A percentile compares a stretch with the other conserved stretches of the same genome.
Conservation (phyloP, 495 filamentous ascomycete genomes). For the Penicillium psychrofluorescens region DNA sequence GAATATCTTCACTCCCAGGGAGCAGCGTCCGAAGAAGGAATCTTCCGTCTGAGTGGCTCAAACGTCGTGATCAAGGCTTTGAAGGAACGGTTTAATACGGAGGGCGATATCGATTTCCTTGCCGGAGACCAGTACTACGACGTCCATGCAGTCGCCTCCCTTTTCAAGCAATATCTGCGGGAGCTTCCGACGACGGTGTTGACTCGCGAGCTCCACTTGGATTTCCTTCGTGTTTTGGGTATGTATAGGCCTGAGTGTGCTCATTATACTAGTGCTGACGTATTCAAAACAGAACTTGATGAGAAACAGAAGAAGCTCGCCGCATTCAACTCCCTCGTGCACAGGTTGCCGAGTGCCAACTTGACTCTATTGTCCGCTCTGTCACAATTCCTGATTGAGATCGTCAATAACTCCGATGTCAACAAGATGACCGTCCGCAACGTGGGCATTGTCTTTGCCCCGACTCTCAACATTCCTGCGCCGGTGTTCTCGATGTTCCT, state of each 20-base stretch:
- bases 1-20: conserved; percentile 84
- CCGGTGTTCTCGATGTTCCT: conserved; percentile 92
- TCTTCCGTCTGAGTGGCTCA: conserved; percentile 91
- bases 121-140: conserved; percentile 83
- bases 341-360: conserved; percentile 74
- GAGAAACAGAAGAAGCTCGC: conserved; percentile 68
- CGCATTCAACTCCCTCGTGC: conserved; percentile 81
- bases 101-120: conserved; percentile 87
- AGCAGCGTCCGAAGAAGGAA: conserved; percentile 83
- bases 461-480: conserved; percentile 92
- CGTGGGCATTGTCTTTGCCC: conserved; percentile 98
- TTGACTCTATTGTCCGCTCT: conserved; percentile 72
- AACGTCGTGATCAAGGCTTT: conserved; percentile 89
- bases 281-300: conserved; percentile 44
- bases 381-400: conserved; percentile 76
- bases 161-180: conserved; percentile 89
- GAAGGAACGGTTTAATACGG: conserved; percentile 84
- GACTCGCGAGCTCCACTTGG: conserved; percentile 80
- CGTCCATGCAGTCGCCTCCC: conserved; percentile 89
- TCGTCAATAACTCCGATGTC: conserved; percentile 78
- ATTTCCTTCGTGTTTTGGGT: conserved; percentile 83
- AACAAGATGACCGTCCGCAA: conserved; percentile 99
- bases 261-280: neutral
- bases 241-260: conserved; percentile 23
- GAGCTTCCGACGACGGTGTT: conserved; percentile 87